Percentiles rank a stretch among this genome's conserved stretches.
These are phyloP conservation scores for Isatis tinctoria DNA, from an alignment of 345 rosid species.

Conservation along the genomic window DNA sequence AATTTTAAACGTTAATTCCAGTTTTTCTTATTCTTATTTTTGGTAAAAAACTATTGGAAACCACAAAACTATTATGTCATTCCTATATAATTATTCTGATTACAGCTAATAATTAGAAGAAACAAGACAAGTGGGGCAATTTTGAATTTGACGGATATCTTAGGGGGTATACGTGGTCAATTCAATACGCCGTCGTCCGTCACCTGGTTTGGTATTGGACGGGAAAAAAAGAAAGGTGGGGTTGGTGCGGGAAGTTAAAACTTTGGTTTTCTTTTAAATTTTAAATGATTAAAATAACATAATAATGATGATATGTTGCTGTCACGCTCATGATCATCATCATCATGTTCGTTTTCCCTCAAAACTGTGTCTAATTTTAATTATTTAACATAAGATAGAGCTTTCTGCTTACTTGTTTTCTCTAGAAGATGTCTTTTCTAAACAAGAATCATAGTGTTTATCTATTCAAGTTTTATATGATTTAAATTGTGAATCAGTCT, in stretches of 20 bases:
- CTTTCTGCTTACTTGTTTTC: conserved; percentile 23
- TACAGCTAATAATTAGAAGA: not conserved
- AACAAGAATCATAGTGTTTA: conserved; percentile 10
- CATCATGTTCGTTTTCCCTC: conserved; percentile 31
- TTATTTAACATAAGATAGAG: not conserved
- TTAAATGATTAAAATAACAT: conserved; percentile 27
- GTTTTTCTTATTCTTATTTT: not conserved
- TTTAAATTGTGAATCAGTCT: not conserved
- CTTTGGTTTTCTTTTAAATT: conserved; percentile 3
- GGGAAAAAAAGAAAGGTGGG: conserved; percentile 2
- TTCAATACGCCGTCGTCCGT: conserved; percentile 28
- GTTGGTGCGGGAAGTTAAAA: conserved; percentile 16
- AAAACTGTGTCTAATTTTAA: not conserved
- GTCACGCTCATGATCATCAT: conserved; percentile 66
- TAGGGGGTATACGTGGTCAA: conserved; percentile 1
- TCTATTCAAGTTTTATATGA: conserved; percentile 5
- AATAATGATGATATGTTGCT: conserved; percentile 56
- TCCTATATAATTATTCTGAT: not conserved
- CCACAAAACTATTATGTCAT: not conserved
- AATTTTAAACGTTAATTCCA: not conserved
- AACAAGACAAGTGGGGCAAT: conserved; percentile 2
- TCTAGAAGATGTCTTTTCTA: conserved; percentile 36
- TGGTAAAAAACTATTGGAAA: not conserved
- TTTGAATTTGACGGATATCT: not conserved
- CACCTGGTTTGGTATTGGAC: conserved; percentile 23